These are phyloP conservation scores for Beta macrorhiza DNA, from an alignment of 179 eudicot genomes.

Conservation along the genomic window DNA sequence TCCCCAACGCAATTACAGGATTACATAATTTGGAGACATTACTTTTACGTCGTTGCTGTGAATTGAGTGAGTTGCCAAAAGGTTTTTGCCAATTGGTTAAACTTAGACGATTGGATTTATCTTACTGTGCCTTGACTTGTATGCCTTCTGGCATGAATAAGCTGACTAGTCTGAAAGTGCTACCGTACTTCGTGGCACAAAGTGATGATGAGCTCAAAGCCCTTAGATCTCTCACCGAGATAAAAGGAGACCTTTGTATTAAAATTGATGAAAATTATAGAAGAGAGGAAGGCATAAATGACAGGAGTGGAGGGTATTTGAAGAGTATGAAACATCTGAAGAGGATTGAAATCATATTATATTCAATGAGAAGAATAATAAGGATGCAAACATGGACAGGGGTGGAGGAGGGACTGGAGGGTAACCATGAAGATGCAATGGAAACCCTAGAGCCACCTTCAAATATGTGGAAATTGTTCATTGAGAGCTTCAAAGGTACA, in stretches of 20 bases:
- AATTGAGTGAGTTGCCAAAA: not conserved
- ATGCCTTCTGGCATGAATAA: not conserved
- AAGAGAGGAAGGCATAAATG: not conserved
- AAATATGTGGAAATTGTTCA: not conserved
- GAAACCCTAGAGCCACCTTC: not conserved
- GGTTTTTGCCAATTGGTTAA: not conserved
- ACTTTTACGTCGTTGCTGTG: rapidly evolving
- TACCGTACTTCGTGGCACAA: not conserved
- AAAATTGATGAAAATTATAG: not conserved
- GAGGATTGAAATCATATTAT: not conserved
- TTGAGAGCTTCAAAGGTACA: not conserved
- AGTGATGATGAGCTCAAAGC: not conserved
- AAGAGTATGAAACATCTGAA: not conserved
- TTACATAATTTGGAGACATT: constrained; percentile 8
- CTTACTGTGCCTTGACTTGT: not conserved
- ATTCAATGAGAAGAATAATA: too few relatives aligned
- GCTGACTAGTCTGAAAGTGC: not conserved
- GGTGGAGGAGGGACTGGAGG: too few relatives aligned
- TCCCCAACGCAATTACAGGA: not conserved
- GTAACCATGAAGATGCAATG: not conserved
- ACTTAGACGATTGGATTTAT: not conserved
- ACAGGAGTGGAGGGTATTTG: not conserved
- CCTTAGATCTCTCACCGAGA: not conserved
- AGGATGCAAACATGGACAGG: too few relatives aligned
- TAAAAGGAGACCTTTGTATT: not conserved